Evolutionary conservation across 371 early-diverging fungal species (phyloP), one percentile per base, ranked within the genome.

Genomic region (Rhizomucor miehei): DNA sequence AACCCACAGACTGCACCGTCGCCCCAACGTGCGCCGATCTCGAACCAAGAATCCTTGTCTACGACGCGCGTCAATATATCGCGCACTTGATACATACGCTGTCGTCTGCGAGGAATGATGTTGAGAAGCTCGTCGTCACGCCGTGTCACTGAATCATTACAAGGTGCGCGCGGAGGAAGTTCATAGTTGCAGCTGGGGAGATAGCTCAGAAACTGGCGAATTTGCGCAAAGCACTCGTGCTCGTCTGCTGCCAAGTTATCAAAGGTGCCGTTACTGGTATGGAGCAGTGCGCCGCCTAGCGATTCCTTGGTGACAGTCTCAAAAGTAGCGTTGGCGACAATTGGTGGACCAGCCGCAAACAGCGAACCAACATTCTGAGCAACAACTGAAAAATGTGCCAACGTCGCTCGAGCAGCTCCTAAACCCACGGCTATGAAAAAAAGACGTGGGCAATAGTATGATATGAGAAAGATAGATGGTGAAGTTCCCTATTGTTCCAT

Each of bases 1-100:
- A 76, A 48, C 24, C 71, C 77, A 47, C 73, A 72, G 0, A 76
- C 71, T 9, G 73, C 77, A 39, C 77, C 71, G 38, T 73, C 71
- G 8, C 73, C 77, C 77, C 73, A 76, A 10, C 66, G 71, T 21
- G 55, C 39, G 3, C 77, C 77, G 37, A 76, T 73, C 40, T 73
- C 71, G 52, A 76, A 76, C 73, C 73, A 76, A 10, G 69, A 68
- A 2, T 46, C 62, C 6, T 46, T 40, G 39, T 76, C 73, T 5
- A 76, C 49, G 4, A 73, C 71, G 3, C 63, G 56, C 1, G 45
- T 63, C 1, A 73, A 36, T 17, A 73, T 67, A 38, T 70, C 73
- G 9, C 69, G 60, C 6, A 76, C 65, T 40, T 76, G 67, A 37
- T 73, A 76, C 56, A 65, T 57, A 9, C 71, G 65, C 36, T 73